Evolutionary conservation across 768 basidiomycete genomes (phyloP), one percentile per base, ranked within the genome.

Genomic region (Sarcodon aspratus): DNA sequence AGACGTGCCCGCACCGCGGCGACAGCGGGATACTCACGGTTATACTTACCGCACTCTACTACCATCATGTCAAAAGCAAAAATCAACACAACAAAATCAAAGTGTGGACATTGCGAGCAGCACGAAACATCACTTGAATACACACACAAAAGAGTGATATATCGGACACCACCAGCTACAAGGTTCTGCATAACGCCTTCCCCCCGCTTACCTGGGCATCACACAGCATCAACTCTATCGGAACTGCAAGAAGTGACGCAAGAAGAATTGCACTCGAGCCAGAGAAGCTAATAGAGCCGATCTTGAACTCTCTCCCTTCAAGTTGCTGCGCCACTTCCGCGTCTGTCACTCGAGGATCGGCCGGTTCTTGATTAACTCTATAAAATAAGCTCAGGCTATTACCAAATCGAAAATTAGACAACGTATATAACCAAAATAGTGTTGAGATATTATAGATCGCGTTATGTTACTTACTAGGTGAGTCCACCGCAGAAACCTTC

Each of bases 401-500:
- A 21, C 4, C 43, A 9, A 31, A 45, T 15, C 47, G 38, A 36
- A 42, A 18, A 48, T 13, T 15, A 42, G 50, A 32, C 54, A 45
- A 18, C 9, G n/a, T n/a, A 44, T 44, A 52, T 32, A 11, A 35
- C 38, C 33, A 15, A 38, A 38, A 27, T 33, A 45, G 11, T 17
- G 7, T 47, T 12, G 50, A 15, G 42, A 49, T 3, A 54, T 50
- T 62, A 52, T 42, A 53, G 50, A 50, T 50, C 17, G 40, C 53
- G 49, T 44, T 45, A 33, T n/a, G 36, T 13, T 38, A 72, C 86
- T 61, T 57, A 90, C 89, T 96, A 97, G 12, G 90, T 91, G 9
- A 85, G 71, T 5, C 95, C 95, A 32, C 95, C 95, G 54, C 91
- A 95, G 40, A 96, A 71, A 3, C 95, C 95, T 62, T 99, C 95